A percentile compares a stretch with the other conserved stretches of the same genome.
These are phyloP conservation scores for Lepidopterella palustris DNA, from an alignment of 495 filamentous ascomycete species.

Conservation along the genomic window DNA sequence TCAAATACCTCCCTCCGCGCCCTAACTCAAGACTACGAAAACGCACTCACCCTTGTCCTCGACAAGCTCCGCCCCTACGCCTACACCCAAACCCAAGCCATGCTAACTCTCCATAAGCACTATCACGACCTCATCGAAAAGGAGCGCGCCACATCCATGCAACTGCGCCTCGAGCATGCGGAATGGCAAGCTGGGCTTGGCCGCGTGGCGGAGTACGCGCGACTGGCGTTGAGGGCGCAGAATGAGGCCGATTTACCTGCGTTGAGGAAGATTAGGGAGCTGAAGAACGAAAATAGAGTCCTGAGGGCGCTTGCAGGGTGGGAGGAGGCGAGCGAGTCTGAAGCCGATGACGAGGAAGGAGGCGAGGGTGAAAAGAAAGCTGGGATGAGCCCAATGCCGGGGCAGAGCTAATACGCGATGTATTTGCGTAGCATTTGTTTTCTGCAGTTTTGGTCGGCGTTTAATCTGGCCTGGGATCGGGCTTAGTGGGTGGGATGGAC, in stretches of 20 bases:
- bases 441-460: no score
- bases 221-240: constrained; percentile 25
- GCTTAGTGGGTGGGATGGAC: no score
- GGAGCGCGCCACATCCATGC: constrained; percentile 51
- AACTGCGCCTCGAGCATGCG: constrained; percentile 56
- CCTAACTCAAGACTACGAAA: constrained; percentile 54
- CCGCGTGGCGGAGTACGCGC: constrained; percentile 26
- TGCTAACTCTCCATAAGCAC: constrained; percentile 50
- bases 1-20: constrained; percentile 48
- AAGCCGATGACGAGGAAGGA: constrained; percentile 29
- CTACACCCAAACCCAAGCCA: constrained; percentile 55
- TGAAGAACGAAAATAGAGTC: constrained; percentile 37
- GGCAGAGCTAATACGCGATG: background rate
- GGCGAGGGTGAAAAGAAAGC: background rate
- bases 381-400: background rate
- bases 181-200: constrained; percentile 51
- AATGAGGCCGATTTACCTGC: constrained; percentile 25
- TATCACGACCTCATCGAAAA: constrained; percentile 54
- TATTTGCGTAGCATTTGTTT: no score
- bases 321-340: constrained; percentile 21
- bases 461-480: no score
- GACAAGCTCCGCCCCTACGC: constrained; percentile 58
- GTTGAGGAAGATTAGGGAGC: constrained; percentile 19
- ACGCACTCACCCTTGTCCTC: constrained; percentile 49
- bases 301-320: constrained; percentile 34